Evolutionary conservation across 192 early-diverging fungal species (phyloP).

Genomic region (Gonapodya prolifera): DNA sequence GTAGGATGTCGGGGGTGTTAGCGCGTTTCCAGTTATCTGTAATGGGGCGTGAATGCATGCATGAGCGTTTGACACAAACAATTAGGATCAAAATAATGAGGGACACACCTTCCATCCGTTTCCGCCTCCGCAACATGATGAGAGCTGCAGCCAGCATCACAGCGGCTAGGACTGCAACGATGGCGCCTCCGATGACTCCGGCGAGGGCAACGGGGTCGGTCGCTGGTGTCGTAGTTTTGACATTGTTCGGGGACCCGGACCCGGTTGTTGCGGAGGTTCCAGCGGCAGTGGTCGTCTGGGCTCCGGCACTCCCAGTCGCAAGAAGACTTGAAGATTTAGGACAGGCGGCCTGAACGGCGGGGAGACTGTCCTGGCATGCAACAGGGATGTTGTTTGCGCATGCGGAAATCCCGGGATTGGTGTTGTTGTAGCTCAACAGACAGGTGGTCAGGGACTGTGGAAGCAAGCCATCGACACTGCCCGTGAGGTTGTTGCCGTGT

Average conservation of each 20-base stretch:
- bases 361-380: not conserved
- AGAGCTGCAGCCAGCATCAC: not conserved
- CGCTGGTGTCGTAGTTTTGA: not conserved
- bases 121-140: not conserved
- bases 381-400: not conserved
- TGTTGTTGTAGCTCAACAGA: not conserved
- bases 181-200: not conserved
- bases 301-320: not conserved
- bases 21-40: no score
- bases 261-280: not conserved
- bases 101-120: not conserved
- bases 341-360: not conserved
- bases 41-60: no score
- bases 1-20: not conserved
- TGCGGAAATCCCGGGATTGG: not conserved
- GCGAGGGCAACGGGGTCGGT: not conserved
- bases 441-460: not conserved
- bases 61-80: no score
- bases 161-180: not conserved
- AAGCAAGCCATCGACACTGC: not conserved
- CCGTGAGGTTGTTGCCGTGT: not conserved
- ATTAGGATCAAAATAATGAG: no score
- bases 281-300: not conserved
- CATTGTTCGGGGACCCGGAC: not conserved
- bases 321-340: not conserved